These are phyloP conservation scores for Staphylotrichum tortipilum DNA, from an alignment of 495 filamentous ascomycete genomes.

Conservation along the genomic window DNA sequence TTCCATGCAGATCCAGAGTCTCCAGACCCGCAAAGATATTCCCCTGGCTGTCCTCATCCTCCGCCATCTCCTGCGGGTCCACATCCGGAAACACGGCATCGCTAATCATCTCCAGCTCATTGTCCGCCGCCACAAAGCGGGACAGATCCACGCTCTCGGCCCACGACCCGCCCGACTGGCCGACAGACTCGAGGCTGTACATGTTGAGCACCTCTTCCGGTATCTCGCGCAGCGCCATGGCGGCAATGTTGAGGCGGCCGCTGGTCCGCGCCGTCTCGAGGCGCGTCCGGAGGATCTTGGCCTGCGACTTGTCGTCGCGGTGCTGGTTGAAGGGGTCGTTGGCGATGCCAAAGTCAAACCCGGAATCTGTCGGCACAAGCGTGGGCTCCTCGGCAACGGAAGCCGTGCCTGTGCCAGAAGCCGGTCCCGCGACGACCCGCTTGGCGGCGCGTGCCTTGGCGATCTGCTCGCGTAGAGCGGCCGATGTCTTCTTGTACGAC, in stretches of 20 bases:
- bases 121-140: slow-evolving; percentile 82
- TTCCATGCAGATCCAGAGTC: slow-evolving; percentile 76
- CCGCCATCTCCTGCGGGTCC: slow-evolving; percentile 44
- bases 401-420: slow-evolving; percentile 15
- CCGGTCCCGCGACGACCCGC: slow-evolving; percentile 45
- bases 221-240: slow-evolving; percentile 69
- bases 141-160: slow-evolving; percentile 91
- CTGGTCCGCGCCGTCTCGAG: slow-evolving; percentile 68
- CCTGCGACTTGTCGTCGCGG: slow-evolving; percentile 48
- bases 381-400: slow-evolving; percentile 30
- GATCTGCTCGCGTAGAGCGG: slow-evolving; percentile 79
- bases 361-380: slow-evolving; percentile 38
- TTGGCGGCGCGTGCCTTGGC: slow-evolving; percentile 87
- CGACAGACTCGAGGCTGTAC: slow-evolving; percentile 63
- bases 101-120: slow-evolving; percentile 68
- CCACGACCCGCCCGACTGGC: slow-evolving; percentile 58
- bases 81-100: slow-evolving; percentile 71
- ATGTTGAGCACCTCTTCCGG: slow-evolving; percentile 80
- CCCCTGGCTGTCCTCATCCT: slow-evolving; percentile 55
- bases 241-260: slow-evolving; percentile 83
- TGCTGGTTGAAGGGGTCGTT: slow-evolving; percentile 62
- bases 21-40: slow-evolving; percentile 80
- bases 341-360: slow-evolving; percentile 45
- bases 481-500: slow-evolving; percentile 58
- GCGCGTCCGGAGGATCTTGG: slow-evolving; percentile 63